Evolutionary conservation across 495 filamentous ascomycete genomes (phyloP), one percentile per base, ranked within the genome.

Genomic region (Aspergillus affinis): DNA sequence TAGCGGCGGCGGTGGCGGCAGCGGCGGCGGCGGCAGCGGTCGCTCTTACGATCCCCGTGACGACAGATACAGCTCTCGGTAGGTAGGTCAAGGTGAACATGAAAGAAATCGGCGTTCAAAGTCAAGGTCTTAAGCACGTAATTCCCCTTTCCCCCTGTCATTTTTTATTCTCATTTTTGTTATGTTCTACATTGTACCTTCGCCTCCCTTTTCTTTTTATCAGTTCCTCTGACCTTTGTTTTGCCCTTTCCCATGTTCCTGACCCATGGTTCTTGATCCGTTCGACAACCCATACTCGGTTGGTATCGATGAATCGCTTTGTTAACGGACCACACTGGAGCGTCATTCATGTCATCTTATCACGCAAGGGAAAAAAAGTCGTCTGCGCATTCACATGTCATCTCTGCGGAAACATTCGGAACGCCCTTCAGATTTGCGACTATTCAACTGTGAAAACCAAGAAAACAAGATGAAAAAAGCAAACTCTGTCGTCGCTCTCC

Each of bases 11-110:
- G n/a, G n/a, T n/a, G n/a, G n/a, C n/a, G n/a, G n/a, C 19, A 12
- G 45, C 19, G 45, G 76, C 54, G 70, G 67, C 61, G 66, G 71
- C 46, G 71, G 74, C 49, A 71, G 73, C 60, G 74, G 74, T 65
- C 72, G 79, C 62, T 81, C 82, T 65, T 82, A 84, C 66, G 82
- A 84, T 54, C 65, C 69, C 51, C 78, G 76, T 64, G 77, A 80
- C 61, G 78, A 81, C 54, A 70, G 78, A 45, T 81, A 81, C 64
- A 69, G 62, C 57, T 65, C 66, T 65, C 74, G 78, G 75, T 80
- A 80, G 73, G 72, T 69, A 54, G 52, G 50, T 49, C 8, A 27
- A 32, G 48, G 55, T 21, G 36, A 41, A 41, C 36, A 41, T 57
- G 48, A 47, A 44, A 30, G 29, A 41, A 46, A 50, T 61, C 48